Base-by-base conservation (phyloP, 441 rosid genomes). In the Geranium incanum region DNA sequence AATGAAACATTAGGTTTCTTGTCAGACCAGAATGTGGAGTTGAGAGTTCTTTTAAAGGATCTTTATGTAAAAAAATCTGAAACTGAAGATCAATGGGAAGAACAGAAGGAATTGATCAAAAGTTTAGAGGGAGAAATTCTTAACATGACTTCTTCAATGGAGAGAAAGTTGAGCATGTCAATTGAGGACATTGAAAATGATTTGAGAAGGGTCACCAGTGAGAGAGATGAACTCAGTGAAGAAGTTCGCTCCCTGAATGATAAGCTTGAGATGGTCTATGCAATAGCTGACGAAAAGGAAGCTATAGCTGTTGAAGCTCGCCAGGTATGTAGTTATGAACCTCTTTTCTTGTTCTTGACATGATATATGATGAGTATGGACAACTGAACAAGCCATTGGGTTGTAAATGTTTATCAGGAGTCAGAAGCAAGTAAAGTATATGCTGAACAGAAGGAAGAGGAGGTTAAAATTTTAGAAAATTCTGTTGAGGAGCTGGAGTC, bases 401-500 rank as follows among this genome's bases (percentile, higher is more conserved):
- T 28, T 65, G 57, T 67, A 7, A 11, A 36, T 38, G 68, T 81
- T 67, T 71, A 77, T 70, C 68, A 94, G 99, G 97, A 85, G 80
- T 85, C 88, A 50, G 95, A 89, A 80, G 85, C 95, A 75, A 82
- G 94, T 82, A 90, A 86, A 78, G 21, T 83, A 63, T 86, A 86
- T 68, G 90, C 95, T 62, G 97, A 90, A 71, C 90, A 92, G 78
- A 92, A 90, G 84, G 97, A 90, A 78, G 95, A 88, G 75, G 99
- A 94, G 84, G 95, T 90, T 77, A 86, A 88, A 79, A 89, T 94
- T 81, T 78, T 94, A 71, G 99, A 94, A 77, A 77, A 79, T 75
- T 94, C 99, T 69, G 84, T 94, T 37, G 97, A 89, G 82, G 97
- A 94, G 84, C 97, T 94, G 74, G 97, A 94, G 81, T 74, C 83